A percentile compares a stretch with the other conserved stretches of the same genome.
Evolutionary conservation across 2,329 filamentous ascomycete species (phyloP).

Genomic region (Chalara sp.): DNA sequence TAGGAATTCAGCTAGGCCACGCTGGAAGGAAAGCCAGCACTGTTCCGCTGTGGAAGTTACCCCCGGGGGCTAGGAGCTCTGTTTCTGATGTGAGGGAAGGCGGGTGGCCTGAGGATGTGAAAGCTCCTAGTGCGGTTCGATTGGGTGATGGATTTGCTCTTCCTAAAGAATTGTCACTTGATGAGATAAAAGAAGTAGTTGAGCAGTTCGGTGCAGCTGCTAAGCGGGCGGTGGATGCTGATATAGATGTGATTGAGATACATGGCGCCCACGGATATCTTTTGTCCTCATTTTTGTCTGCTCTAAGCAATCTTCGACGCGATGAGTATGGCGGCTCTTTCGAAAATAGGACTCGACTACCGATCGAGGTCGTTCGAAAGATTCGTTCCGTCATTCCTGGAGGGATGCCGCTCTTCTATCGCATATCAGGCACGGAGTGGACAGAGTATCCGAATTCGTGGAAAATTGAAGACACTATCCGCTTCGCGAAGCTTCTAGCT

Average conservation of each 20-base stretch:
- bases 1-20: constrained; percentile 27
- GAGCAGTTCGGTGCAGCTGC: constrained; percentile 25
- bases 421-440: constrained; percentile 55
- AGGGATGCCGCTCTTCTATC: constrained; percentile 47
- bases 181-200: constrained; percentile 27
- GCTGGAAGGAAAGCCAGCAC: constrained; percentile 26
- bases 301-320: constrained; percentile 49
- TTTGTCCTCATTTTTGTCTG: constrained; percentile 55
- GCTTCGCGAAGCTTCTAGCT: constrained; percentile 63
- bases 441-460: constrained; percentile 34
- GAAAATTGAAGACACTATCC: constrained; percentile 32
- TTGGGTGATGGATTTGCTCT: constrained; percentile 6
- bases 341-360: constrained; percentile 53
- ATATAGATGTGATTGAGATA: constrained; percentile 55
- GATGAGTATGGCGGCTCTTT: constrained; percentile 58
- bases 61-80: not conserved
- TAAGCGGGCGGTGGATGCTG: constrained; percentile 31
- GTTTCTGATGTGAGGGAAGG: not conserved
- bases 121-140: constrained; percentile 41
- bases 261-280: constrained; percentile 59
- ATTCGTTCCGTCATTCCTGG: constrained; percentile 44
- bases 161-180: constrained; percentile 49
- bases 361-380: constrained; percentile 44
- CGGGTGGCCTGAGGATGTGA: constrained; percentile 30
- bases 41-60: constrained; percentile 1